Percentiles rank a stretch among this genome's conserved stretches.
These are phyloP conservation scores for Fulvia fulva DNA, from an alignment of 2,329 filamentous ascomycete genomes.

Conservation along the genomic window DNA sequence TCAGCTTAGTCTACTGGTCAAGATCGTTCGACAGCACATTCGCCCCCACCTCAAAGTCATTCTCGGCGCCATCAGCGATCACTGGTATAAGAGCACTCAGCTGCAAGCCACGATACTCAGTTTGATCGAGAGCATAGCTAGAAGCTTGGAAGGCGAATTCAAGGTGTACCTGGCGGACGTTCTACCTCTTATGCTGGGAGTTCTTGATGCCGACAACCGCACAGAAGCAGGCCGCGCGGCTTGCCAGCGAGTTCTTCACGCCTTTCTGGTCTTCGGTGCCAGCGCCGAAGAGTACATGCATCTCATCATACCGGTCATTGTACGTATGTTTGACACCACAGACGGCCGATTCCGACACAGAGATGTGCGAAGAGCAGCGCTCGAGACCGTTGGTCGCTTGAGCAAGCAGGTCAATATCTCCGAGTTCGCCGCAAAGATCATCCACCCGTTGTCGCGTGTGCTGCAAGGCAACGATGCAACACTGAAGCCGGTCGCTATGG, in stretches of 20 bases:
- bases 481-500: conserved; percentile 76
- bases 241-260: conserved; percentile 70
- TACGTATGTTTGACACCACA: conserved; percentile 82
- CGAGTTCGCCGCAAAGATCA: conserved; percentile 92
- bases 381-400: conserved; percentile 90
- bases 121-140: conserved; percentile 88
- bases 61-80: conserved; percentile 79
- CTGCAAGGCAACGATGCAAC: conserved; percentile 68
- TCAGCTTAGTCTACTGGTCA: conserved; percentile 86
- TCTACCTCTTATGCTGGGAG: conserved; percentile 88
- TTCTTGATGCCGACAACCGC: conserved; percentile 80
- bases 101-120: conserved; percentile 88
- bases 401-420: conserved; percentile 96
- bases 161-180: conserved; percentile 89
- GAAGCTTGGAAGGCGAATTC: conserved; percentile 94
- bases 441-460: conserved; percentile 85
- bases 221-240: conserved; percentile 56
- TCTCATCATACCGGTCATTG: conserved; percentile 91
- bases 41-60: conserved; percentile 85
- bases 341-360: conserved; percentile 37
- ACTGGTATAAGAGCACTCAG: conserved; percentile 76
- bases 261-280: conserved; percentile 91
- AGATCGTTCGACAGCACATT: conserved; percentile 94
- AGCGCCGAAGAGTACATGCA: conserved; percentile 99
- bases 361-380: conserved; percentile 78